Evolutionary conservation across 108 stramenopile genomes (phyloP).

Genomic region (Fistulifera solaris): DNA sequence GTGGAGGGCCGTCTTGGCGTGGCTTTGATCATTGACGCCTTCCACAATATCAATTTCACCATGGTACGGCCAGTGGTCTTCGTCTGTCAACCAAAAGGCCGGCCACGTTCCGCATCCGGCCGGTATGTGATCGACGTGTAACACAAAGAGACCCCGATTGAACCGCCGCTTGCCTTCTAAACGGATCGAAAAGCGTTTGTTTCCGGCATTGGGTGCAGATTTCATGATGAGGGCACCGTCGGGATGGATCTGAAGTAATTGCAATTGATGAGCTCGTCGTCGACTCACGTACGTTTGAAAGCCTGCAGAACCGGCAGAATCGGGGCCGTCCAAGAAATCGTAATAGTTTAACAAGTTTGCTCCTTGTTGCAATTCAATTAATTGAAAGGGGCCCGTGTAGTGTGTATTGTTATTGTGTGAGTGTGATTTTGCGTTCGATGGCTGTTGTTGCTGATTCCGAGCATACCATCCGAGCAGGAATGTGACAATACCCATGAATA

Average conservation of each 20-base stretch:
- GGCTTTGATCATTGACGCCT: slow-evolving; percentile 67
- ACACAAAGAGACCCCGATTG: slow-evolving; percentile 60
- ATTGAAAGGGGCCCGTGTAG: slow-evolving; percentile 37
- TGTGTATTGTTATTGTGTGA: background rate
- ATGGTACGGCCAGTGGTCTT: slow-evolving; percentile 73
- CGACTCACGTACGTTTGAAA: slow-evolving; percentile 51
- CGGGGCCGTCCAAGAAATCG: slow-evolving; percentile 62
- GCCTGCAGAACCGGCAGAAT: slow-evolving; percentile 61
- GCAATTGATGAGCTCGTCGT: slow-evolving; percentile 29
- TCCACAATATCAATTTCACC: slow-evolving; percentile 90
- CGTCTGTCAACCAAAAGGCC: slow-evolving; percentile 84
- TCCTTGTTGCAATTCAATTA: slow-evolving; percentile 48
- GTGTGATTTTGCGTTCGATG: background rate
- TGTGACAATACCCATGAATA: background rate
- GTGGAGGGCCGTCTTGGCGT: slow-evolving; percentile 84
- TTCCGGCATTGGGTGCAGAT: slow-evolving; percentile 10
- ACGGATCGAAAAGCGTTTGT: slow-evolving; percentile 54
- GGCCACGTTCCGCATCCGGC: slow-evolving; percentile 86
- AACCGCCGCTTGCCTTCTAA: slow-evolving; percentile 59
- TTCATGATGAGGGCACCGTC: slow-evolving; percentile 14
- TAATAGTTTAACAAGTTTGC: slow-evolving; percentile 55
- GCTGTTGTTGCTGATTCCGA: background rate
- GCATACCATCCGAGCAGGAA: background rate
- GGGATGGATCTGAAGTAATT: slow-evolving; percentile 9
- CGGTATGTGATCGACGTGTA: slow-evolving; percentile 75